Percentiles rank a stretch among this genome's conserved stretches.
phyloP scores from a whole-genome alignment of 106 monocot species.

The Dioscorea dumetorum region DNA sequence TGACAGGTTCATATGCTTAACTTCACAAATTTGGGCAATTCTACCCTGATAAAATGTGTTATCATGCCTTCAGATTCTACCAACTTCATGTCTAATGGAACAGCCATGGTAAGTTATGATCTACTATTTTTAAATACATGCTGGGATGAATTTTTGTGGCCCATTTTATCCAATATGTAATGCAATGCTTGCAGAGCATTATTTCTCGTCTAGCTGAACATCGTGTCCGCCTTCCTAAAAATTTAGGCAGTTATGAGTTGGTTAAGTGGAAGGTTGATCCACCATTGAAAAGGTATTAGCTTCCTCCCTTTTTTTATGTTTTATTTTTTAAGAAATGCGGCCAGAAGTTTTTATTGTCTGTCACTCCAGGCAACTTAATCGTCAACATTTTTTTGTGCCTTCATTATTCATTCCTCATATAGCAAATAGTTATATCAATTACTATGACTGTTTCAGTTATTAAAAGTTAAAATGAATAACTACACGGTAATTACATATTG shows the following conservation, averaged over 20 bases:
- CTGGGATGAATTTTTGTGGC: too few relatives aligned
- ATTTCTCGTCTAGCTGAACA: slow-evolving; percentile 71
- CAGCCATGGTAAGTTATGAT: slow-evolving; percentile 16
- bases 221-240: slow-evolving; percentile 71
- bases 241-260: slow-evolving; percentile 79
- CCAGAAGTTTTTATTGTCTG: too few relatives aligned
- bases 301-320: not conserved
- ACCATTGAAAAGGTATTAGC: slow-evolving; percentile 56
- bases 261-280: slow-evolving; percentile 85
- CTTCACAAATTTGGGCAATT: slow-evolving; percentile 44
- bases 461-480: too few relatives aligned
- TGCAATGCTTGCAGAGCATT: slow-evolving; percentile 51
- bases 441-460: too few relatives aligned
- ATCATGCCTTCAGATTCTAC: slow-evolving; percentile 56
- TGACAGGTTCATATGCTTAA: slow-evolving; percentile 55
- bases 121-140: not conserved
- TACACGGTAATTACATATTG: not conserved
- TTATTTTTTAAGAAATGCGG: not conserved
- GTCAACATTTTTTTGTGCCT: too few relatives aligned
- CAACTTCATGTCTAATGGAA: slow-evolving; percentile 51
- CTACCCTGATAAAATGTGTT: slow-evolving; percentile 63
- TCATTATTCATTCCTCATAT: too few relatives aligned
- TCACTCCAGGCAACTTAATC: too few relatives aligned
- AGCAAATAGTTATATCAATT: too few relatives aligned
- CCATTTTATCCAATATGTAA: not conserved